These are phyloP conservation scores for Hypoxylon lenormandii DNA, from an alignment of 495 filamentous ascomycete genomes.

Conservation along the genomic window DNA sequence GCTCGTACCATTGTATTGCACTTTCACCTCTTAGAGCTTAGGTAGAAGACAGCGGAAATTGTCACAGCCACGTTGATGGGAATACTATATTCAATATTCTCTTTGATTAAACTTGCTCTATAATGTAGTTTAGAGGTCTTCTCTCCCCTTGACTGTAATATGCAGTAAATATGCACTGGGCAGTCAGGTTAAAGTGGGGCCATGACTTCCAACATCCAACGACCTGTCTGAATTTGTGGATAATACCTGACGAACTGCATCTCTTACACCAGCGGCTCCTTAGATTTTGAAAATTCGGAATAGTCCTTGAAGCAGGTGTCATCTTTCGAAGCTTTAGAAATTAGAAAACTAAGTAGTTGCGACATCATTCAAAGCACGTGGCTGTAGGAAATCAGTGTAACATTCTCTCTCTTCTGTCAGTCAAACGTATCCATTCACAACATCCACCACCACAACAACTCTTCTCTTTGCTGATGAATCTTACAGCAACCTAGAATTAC, in stretches of 20 bases:
- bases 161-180: neutral
- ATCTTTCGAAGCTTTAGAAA: too few species aligned
- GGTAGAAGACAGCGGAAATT: neutral
- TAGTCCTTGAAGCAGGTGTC: too few species aligned
- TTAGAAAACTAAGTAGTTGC: too few species aligned
- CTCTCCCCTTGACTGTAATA: neutral
- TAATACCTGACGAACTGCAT: neutral
- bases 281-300: neutral
- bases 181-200: neutral
- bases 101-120: too few species aligned
- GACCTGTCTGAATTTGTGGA: neutral
- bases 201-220: neutral
- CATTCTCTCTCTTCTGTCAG: neutral
- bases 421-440: constrained; percentile 4
- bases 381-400: too few species aligned
- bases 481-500: constrained; percentile 7
- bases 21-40: neutral
- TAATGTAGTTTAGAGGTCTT: too few species aligned
- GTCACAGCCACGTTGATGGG: neutral
- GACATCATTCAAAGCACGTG: too few species aligned
- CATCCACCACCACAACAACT: constrained; percentile 17
- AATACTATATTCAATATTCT: too few species aligned
- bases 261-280: neutral
- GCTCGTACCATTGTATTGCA: neutral
- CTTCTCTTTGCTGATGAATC: neutral